These are phyloP conservation scores for Proliferodiscus dingleyae DNA, from an alignment of 2,329 filamentous ascomycete genomes.

Conservation along the genomic window DNA sequence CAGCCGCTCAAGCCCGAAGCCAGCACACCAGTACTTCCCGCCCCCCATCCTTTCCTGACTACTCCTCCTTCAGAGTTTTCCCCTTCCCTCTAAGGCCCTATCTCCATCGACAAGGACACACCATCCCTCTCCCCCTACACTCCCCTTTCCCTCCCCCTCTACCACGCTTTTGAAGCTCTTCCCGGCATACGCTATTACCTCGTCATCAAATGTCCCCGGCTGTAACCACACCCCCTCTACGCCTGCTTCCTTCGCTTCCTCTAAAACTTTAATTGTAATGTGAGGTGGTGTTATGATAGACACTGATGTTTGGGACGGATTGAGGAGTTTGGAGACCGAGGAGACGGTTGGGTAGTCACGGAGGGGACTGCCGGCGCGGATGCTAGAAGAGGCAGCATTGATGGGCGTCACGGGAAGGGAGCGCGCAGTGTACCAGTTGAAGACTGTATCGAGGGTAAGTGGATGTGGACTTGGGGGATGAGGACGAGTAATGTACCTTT, in stretches of 20 bases:
- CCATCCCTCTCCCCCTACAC: slow-evolving; percentile 69
- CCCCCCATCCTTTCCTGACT: no score
- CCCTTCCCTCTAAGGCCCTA: slow-evolving; percentile 49
- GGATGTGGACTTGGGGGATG: no score
- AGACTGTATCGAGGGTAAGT: no score
- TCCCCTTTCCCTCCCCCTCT: slow-evolving; percentile 59
- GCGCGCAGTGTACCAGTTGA: slow-evolving; percentile 81
- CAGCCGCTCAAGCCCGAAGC: no score
- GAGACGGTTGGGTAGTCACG: slow-evolving; percentile 43
- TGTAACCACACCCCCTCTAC: slow-evolving; percentile 81
- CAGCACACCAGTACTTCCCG: no score
- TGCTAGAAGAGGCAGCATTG: slow-evolving; percentile 65
- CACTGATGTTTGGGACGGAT: slow-evolving; percentile 67
- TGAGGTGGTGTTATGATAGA: slow-evolving; percentile 83
- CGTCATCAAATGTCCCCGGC: slow-evolving; percentile 80
- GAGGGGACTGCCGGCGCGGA: slow-evolving; percentile 49
- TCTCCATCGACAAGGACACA: slow-evolving; percentile 85
- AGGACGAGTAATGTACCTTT: slow-evolving; percentile 54
- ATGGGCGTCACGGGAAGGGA: slow-evolving; percentile 74
- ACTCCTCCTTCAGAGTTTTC: no score
- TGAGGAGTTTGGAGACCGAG: slow-evolving; percentile 57
- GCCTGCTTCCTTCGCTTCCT: slow-evolving; percentile 71
- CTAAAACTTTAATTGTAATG: slow-evolving; percentile 68
- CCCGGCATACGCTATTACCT: slow-evolving; percentile 65
- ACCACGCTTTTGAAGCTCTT: slow-evolving; percentile 69